Conservation (phyloP, 2,329 filamentous ascomycete species). For the Alternaria sp. region DNA sequence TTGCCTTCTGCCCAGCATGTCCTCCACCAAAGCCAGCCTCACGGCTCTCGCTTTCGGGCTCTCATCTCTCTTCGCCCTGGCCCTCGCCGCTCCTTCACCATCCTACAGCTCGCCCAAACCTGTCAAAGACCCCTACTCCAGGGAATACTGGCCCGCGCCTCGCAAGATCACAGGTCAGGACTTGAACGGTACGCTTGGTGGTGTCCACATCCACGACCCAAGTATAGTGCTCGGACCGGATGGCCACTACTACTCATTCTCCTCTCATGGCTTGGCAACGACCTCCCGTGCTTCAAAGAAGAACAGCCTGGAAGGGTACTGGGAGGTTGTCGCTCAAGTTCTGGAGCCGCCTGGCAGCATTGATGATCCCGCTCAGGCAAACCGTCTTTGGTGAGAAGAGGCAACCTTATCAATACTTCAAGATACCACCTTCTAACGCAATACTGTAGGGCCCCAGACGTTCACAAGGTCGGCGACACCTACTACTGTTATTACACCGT, state of each 20-base stretch:
- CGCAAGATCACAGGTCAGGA: conserved; percentile 8
- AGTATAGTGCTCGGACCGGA: conserved; percentile 11
- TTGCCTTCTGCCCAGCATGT: not conserved
- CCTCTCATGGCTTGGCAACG: conserved; percentile 9
- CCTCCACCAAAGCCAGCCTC: not conserved
- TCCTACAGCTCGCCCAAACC: not conserved
- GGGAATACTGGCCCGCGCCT: not conserved
- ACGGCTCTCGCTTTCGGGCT: not conserved
- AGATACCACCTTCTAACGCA: too few species aligned
- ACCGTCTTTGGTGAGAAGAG: conserved; percentile 4
- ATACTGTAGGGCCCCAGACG: conserved; percentile 17
- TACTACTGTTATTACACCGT: conserved; percentile 69
- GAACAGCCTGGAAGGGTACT: conserved; percentile 8
- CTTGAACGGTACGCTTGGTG: conserved; percentile 8
- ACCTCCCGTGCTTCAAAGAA: conserved; percentile 11
- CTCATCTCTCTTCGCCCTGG: not conserved
- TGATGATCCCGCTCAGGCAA: conserved; percentile 4
- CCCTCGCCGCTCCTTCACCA: not conserved
- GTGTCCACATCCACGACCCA: conserved; percentile 10
- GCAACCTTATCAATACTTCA: too few species aligned
- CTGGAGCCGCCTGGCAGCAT: conserved; percentile 10
- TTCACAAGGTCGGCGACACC: conserved; percentile 33
- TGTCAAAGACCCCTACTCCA: not conserved
- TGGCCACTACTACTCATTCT: conserved; percentile 12
- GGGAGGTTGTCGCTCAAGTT: conserved; percentile 8